A percentile compares a stretch with the other conserved stretches of the same genome.
phyloP scores from a whole-genome alignment of 805 yeast genomes.

The Kluyveromyces lactis region DNA sequence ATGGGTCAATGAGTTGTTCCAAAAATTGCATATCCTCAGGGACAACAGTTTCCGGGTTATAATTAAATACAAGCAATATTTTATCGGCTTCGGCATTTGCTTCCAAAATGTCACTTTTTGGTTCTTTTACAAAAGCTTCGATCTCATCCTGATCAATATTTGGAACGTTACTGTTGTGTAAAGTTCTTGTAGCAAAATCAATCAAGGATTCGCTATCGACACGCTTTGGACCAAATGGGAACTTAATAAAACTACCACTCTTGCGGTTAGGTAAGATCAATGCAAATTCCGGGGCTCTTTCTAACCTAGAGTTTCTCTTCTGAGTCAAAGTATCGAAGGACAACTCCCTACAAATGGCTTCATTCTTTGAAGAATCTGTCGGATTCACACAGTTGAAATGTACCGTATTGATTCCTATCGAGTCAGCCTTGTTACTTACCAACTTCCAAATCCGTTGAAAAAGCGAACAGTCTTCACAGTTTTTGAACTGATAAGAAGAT shows the following conservation, averaged over 20 bases:
- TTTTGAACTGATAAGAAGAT: slow-evolving; percentile 28
- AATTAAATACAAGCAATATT: slow-evolving; percentile 46
- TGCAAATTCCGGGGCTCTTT: slow-evolving; percentile 34
- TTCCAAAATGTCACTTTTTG: slow-evolving; percentile 9
- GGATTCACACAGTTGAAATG: slow-evolving; percentile 50
- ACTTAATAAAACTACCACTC: slow-evolving; percentile 21
- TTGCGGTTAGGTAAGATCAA: slow-evolving; percentile 44
- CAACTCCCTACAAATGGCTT: slow-evolving; percentile 40
- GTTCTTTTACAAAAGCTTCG: slow-evolving; percentile 11
- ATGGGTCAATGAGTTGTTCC: slow-evolving; percentile 51
- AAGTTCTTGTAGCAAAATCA: slow-evolving; percentile 41
- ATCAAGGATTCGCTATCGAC: slow-evolving; percentile 14
- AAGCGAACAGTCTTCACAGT: slow-evolving; percentile 43
- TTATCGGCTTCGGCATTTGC: slow-evolving; percentile 12
- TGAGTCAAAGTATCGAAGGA: slow-evolving; percentile 33
- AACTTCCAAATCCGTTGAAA: slow-evolving; percentile 51
- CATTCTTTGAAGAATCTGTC: background rate
- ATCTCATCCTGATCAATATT: slow-evolving; percentile 16
- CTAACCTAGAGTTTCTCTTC: slow-evolving; percentile 7
- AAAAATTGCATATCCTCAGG: slow-evolving; percentile 56
- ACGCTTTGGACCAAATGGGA: slow-evolving; percentile 8
- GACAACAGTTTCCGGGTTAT: slow-evolving; percentile 36
- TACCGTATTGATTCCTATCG: slow-evolving; percentile 34
- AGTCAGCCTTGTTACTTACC: slow-evolving; percentile 40
- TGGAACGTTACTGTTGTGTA: slow-evolving; percentile 37